Percentiles rank a stretch among this genome's conserved stretches.
These are phyloP conservation scores for Solanum bukasovii DNA, from an alignment of 257 asterid genomes.

Conservation along the genomic window DNA sequence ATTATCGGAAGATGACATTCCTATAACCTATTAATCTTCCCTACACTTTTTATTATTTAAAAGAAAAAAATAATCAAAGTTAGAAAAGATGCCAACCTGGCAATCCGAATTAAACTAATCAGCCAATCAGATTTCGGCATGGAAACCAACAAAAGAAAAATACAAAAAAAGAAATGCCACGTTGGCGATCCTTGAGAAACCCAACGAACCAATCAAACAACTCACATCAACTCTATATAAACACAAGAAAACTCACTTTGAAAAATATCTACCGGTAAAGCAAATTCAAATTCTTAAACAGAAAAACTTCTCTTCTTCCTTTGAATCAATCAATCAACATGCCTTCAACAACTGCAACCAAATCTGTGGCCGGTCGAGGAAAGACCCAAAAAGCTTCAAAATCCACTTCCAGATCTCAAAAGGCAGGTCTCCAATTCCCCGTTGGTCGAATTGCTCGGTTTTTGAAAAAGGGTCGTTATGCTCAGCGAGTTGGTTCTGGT, in stretches of 20 bases:
- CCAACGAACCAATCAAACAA: background rate
- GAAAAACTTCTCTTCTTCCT: background rate
- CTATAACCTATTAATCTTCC: background rate
- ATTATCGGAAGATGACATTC: too few relatives aligned
- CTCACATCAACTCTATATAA: background rate
- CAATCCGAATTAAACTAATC: conserved; percentile 13
- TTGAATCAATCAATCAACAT: background rate
- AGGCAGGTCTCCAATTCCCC: conserved; percentile 63
- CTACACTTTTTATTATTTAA: background rate
- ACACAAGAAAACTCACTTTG: background rate
- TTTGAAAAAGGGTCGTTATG: conserved; percentile 49
- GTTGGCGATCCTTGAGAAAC: conserved; percentile 19
- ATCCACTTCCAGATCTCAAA: conserved; percentile 32
- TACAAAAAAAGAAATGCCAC: conserved; percentile 6
- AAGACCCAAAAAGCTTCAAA: conserved; percentile 12
- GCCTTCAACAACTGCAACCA: conserved; percentile 15
- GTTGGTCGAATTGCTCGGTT: conserved; percentile 62
- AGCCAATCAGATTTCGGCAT: conserved; percentile 26
- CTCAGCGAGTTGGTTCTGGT: conserved; percentile 63
- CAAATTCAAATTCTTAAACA: background rate
- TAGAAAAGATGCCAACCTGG: conserved; percentile 25
- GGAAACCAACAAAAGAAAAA: background rate
- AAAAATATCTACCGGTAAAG: background rate
- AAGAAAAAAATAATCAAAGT: background rate
- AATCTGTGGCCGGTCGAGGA: conserved; percentile 37